These are phyloP conservation scores for Platanthera zijinensis DNA, from an alignment of 106 monocot genomes.

Conservation along the genomic window DNA sequence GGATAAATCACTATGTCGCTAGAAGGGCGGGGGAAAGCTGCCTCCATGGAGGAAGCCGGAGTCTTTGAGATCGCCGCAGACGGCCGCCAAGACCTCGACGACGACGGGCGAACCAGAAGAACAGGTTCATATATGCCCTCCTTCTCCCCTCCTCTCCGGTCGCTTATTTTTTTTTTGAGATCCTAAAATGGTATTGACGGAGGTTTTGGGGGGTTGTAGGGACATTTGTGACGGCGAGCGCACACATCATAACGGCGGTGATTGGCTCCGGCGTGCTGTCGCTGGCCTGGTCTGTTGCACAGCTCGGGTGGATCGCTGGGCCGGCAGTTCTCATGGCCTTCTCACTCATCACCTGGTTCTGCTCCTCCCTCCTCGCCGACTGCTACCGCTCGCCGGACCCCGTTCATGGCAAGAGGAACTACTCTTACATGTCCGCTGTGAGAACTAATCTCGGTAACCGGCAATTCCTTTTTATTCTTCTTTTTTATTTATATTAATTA, in stretches of 20 bases:
- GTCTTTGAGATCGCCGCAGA: neutral
- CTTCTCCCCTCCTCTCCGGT: neutral
- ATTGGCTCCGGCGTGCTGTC: slow-evolving; percentile 30
- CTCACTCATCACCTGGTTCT: slow-evolving; percentile 26
- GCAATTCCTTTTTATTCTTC: no score
- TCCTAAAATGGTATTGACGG: neutral
- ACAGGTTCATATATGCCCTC: slow-evolving; percentile 2
- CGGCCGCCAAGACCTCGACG: slow-evolving; percentile 4
- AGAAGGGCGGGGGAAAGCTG: neutral
- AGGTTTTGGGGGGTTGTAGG: slow-evolving; percentile 7
- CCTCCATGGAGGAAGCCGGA: neutral
- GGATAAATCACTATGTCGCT: neutral
- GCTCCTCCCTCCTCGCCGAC: slow-evolving; percentile 17
- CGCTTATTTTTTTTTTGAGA: neutral
- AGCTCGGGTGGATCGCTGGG: slow-evolving; percentile 26
- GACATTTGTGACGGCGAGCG: slow-evolving; percentile 23
- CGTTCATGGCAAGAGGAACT: slow-evolving; percentile 22
- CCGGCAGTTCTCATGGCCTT: slow-evolving; percentile 9
- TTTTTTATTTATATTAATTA: no score
- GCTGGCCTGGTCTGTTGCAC: slow-evolving; percentile 16
- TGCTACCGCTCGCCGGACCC: slow-evolving; percentile 25
- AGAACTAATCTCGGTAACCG: slow-evolving; percentile 22
- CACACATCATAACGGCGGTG: slow-evolving; percentile 35
- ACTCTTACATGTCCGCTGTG: slow-evolving; percentile 23
- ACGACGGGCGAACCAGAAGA: slow-evolving; percentile 15